Conservation (phyloP, 305 asterid species). For the Solanum hybrid region DNA sequence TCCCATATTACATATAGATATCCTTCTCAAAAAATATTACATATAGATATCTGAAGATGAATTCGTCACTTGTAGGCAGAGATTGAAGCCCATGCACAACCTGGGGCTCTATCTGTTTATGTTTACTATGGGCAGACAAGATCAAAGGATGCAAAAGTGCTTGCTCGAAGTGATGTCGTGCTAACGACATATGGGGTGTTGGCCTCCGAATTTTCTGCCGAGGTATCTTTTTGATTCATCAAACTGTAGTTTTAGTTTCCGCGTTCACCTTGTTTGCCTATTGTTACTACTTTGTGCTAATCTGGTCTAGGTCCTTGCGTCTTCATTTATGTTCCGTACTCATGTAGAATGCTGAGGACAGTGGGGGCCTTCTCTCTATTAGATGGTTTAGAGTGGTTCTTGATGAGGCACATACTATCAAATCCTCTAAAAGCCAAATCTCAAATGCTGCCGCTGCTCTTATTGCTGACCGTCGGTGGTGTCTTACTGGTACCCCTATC, state of each 20-base stretch:
- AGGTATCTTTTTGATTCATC: conserved; percentile 37
- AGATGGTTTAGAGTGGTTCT: conserved; percentile 92
- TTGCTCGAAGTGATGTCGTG: conserved; percentile 77
- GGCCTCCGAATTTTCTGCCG: conserved; percentile 78
- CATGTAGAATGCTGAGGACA: conserved; percentile 60
- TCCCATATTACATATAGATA: conserved; percentile 4
- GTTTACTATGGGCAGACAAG: conserved; percentile 94
- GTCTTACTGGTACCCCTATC: conserved; percentile 98
- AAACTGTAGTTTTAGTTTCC: not conserved
- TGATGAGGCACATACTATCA: conserved; percentile 97
- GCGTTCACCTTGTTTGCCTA: not conserved
- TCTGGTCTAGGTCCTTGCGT: not conserved
- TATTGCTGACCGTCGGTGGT: conserved; percentile 89
- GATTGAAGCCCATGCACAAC: conserved; percentile 77
- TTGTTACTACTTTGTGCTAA: not conserved
- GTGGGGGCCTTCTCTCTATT: conserved; percentile 70
- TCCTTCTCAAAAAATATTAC: not conserved
- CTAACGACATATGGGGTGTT: conserved; percentile 92
- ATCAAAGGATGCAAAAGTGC: conserved; percentile 67
- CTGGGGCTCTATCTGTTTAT: conserved; percentile 70
- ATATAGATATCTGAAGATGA: conserved; percentile 18
- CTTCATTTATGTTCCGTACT: conserved; percentile 6
- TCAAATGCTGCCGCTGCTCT: conserved; percentile 88
- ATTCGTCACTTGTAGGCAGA: conserved; percentile 48
- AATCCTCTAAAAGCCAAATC: conserved; percentile 89